Evolutionary conservation across 2,329 filamentous ascomycete genomes (phyloP).

Genomic region (Bipolaris gigantea): DNA sequence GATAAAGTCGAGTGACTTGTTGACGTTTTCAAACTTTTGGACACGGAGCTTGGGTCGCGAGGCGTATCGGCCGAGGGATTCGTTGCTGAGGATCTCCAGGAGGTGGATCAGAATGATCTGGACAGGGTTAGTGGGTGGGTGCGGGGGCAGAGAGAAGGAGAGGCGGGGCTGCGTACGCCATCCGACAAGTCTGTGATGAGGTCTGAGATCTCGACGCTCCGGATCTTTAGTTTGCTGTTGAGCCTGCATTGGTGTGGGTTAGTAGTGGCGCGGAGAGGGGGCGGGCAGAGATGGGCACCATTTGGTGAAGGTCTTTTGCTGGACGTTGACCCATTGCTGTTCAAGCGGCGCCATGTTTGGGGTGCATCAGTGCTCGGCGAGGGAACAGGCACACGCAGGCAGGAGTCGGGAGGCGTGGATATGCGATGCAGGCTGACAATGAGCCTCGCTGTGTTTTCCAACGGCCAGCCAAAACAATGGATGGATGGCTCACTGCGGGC

Average conservation of each 20-base stretch:
- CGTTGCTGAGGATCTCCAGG: conserved; percentile 90
- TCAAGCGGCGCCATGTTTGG: conserved; percentile 53
- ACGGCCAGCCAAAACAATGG: conserved; percentile 36
- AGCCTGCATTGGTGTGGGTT: conserved; percentile 62
- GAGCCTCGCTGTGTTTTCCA: conserved; percentile 29
- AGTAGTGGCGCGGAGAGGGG: conserved; percentile 18
- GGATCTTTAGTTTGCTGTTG: conserved; percentile 86
- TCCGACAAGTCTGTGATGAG: conserved; percentile 88
- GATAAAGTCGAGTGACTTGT: conserved; percentile 91
- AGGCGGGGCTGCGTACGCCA: conserved; percentile 66
- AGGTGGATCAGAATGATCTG: conserved; percentile 95
- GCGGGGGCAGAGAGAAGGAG: conserved; percentile 9
- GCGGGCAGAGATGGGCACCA: conserved; percentile 60
- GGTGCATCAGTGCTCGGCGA: conserved; percentile 32
- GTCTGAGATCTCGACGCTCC: conserved; percentile 80
- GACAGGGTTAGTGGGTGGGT: conserved; percentile 13
- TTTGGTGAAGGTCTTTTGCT: conserved; percentile 99
- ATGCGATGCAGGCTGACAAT: conserved; percentile 22
- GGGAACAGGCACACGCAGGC: conserved; percentile 20
- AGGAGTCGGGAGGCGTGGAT: conserved; percentile 23
- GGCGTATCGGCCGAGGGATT: conserved; percentile 95
- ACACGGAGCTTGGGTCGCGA: conserved; percentile 94
- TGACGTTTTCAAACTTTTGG: conserved; percentile 97
- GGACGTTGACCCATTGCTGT: conserved; percentile 72
- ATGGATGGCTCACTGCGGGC: conserved; percentile 28